These are phyloP conservation scores for Talaromyces islandicus DNA, from an alignment of 2,329 filamentous ascomycete genomes.

Conservation along the genomic window DNA sequence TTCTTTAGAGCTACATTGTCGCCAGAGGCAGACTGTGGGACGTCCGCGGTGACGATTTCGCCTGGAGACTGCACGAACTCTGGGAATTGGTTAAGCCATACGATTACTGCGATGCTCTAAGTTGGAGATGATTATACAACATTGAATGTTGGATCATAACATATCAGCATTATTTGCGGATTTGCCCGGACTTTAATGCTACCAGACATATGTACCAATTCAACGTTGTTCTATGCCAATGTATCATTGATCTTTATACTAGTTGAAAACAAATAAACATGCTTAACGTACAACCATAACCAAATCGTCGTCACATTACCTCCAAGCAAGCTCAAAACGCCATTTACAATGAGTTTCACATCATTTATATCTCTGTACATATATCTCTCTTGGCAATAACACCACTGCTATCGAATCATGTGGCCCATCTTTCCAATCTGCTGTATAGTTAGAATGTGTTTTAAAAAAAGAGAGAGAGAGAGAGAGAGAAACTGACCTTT, in stretches of 20 bases:
- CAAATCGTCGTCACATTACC: background rate
- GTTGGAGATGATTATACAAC: no score
- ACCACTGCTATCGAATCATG: slow-evolving; percentile 47
- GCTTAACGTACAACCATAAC: background rate
- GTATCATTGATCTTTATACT: background rate
- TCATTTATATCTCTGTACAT: background rate
- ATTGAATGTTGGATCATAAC: no score
- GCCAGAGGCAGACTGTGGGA: background rate
- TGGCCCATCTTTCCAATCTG: slow-evolving; percentile 87
- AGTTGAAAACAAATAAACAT: background rate
- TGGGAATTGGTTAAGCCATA: background rate
- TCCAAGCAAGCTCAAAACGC: background rate
- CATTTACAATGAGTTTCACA: background rate
- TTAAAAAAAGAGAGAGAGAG: background rate
- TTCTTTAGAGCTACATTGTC: background rate
- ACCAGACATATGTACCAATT: background rate
- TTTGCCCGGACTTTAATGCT: no score
- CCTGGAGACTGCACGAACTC: background rate
- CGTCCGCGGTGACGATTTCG: background rate
- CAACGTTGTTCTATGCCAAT: background rate
- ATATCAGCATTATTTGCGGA: no score
- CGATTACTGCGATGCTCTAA: background rate
- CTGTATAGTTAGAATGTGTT: background rate
- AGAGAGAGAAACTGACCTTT: slow-evolving; percentile 64
- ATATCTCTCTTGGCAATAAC: background rate